phyloP scores from a whole-genome alignment of 129 eudicot species.

The Artemisia tridentata region DNA sequence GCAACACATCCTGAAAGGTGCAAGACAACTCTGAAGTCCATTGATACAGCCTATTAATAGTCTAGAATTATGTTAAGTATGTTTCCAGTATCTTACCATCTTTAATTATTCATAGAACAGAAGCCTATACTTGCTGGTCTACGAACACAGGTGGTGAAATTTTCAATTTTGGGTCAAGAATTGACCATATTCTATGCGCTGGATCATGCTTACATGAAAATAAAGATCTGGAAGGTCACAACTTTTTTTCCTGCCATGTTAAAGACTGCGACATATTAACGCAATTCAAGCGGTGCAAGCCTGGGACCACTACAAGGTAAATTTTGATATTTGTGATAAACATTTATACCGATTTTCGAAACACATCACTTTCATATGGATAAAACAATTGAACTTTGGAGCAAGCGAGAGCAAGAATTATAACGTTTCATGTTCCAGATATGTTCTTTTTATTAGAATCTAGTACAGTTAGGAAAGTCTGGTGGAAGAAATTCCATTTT shows the following conservation, averaged over 20 bases:
- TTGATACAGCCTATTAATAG: background rate
- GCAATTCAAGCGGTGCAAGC: slow-evolving; percentile 82
- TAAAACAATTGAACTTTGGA: too few species aligned
- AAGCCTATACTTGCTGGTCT: slow-evolving; percentile 95
- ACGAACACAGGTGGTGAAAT: slow-evolving; percentile 82
- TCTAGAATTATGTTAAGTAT: background rate
- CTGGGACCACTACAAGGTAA: slow-evolving; percentile 73
- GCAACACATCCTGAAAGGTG: slow-evolving; percentile 94
- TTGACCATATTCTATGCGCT: slow-evolving; percentile 82
- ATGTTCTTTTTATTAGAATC: background rate
- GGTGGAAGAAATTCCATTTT: slow-evolving; percentile 3
- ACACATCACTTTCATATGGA: slow-evolving; percentile 3
- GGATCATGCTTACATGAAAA: slow-evolving; percentile 76
- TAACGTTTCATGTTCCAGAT: background rate
- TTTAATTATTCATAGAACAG: slow-evolving; percentile 47
- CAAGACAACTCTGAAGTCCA: background rate
- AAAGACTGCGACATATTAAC: slow-evolving; percentile 77
- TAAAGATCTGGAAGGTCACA: slow-evolving; percentile 48
- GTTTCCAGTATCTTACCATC: slow-evolving; percentile 10
- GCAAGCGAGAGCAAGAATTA: too few species aligned
- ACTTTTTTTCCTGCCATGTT: slow-evolving; percentile 80
- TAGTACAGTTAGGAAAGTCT: background rate
- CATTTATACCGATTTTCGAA: background rate
- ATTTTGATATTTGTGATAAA: background rate
- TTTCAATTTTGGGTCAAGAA: slow-evolving; percentile 87